Percentiles rank a stretch among this genome's conserved stretches.
These are phyloP conservation scores for Penicillium atrosanguineum DNA, from an alignment of 495 filamentous ascomycete species.

Conservation along the genomic window DNA sequence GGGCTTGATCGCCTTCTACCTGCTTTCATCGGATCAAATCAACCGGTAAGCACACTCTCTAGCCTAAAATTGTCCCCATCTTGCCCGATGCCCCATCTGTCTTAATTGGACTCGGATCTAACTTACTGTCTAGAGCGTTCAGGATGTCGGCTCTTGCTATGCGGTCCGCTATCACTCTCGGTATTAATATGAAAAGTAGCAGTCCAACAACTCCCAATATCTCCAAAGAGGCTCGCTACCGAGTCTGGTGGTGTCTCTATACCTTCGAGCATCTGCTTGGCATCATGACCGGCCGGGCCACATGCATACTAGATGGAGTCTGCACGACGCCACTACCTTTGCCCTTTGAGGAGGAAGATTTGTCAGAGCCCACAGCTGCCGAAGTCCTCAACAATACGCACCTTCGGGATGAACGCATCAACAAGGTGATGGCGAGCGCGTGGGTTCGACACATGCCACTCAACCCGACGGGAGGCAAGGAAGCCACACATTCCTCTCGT, in stretches of 20 bases:
- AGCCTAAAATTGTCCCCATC: too few species aligned
- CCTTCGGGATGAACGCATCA: conserved; percentile 38
- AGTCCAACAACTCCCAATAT: conserved; percentile 46
- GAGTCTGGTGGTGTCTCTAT: conserved; percentile 66
- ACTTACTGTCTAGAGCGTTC: conserved; percentile 52
- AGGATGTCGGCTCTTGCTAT: conserved; percentile 58
- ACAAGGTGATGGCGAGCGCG: conserved; percentile 34
- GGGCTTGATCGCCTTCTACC: conserved; percentile 51
- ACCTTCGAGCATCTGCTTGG: conserved; percentile 59
- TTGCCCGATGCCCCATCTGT: too few species aligned
- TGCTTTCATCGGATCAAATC: conserved; percentile 50
- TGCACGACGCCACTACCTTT: conserved; percentile 61
- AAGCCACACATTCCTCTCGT: conserved; percentile 20
- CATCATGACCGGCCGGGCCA: conserved; percentile 65
- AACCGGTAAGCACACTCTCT: conserved; percentile 42
- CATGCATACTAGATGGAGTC: conserved; percentile 55
- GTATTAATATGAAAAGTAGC: conserved; percentile 62
- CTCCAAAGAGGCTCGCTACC: conserved; percentile 61
- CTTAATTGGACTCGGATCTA: background rate
- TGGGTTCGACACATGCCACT: conserved; percentile 39
- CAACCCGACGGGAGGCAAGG: conserved; percentile 32
- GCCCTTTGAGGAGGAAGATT: conserved; percentile 53
- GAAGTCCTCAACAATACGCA: conserved; percentile 31
- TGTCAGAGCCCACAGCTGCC: conserved; percentile 32
- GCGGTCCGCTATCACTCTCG: conserved; percentile 58